These are phyloP conservation scores for Termitomyces titanicus DNA, from an alignment of 768 basidiomycete species.

Conservation along the genomic window DNA sequence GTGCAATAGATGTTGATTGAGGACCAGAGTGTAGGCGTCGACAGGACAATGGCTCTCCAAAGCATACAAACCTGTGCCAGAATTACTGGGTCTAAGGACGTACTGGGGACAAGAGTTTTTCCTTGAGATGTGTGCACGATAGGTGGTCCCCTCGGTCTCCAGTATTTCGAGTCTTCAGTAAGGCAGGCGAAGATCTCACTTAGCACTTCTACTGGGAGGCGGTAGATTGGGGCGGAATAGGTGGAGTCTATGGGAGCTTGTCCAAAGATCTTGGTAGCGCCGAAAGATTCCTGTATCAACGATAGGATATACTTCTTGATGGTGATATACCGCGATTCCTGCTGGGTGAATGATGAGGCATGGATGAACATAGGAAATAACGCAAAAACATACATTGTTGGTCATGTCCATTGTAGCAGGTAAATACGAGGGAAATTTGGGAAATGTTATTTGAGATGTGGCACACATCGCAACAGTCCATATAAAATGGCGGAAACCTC, in stretches of 20 bases:
- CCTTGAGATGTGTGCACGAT: not conserved
- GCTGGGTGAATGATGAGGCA: not conserved
- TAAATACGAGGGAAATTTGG: not conserved
- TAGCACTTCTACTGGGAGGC: constrained; percentile 2
- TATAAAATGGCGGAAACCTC: too few relatives aligned
- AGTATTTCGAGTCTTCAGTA: not conserved
- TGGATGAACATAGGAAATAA: not conserved
- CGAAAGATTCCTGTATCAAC: not conserved
- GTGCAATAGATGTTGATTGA: not conserved
- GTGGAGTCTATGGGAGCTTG: not conserved
- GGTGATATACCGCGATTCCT: not conserved
- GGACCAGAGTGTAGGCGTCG: constrained; percentile 3
- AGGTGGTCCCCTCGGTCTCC: not conserved
- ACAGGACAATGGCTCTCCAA: constrained; percentile 2
- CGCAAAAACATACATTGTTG: not conserved
- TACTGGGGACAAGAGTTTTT: constrained; percentile 1
- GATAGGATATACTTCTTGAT: not conserved
- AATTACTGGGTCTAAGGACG: constrained; percentile 3
- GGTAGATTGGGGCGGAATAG: not conserved
- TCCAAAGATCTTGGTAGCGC: not conserved
- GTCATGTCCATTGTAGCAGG: not conserved
- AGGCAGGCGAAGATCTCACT: not conserved
- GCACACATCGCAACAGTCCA: too few relatives aligned
- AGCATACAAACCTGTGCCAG: constrained; percentile 7
- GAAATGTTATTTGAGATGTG: not conserved